Evolutionary conservation across 2,329 filamentous ascomycete genomes (phyloP).

Genomic region (Fonsecaea pedrosoi): DNA sequence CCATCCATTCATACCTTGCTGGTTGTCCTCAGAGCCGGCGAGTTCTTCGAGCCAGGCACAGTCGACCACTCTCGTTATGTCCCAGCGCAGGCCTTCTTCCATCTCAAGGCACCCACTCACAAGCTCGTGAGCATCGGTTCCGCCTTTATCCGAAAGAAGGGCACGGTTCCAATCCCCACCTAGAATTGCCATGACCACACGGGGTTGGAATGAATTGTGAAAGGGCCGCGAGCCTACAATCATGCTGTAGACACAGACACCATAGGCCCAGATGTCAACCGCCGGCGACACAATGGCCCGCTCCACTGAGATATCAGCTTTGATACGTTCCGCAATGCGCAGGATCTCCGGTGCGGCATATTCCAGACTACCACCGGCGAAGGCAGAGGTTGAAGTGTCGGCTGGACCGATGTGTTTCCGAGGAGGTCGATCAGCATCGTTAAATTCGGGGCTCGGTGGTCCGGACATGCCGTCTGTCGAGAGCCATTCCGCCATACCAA

Average conservation of each 20-base stretch:
- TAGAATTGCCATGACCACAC: constrained; percentile 65
- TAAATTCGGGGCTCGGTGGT: constrained; percentile 57
- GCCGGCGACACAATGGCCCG: constrained; percentile 52
- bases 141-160: constrained; percentile 32
- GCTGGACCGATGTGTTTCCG: constrained; percentile 61
- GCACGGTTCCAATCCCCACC: constrained; percentile 64
- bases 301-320: constrained; percentile 12
- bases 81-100: constrained; percentile 63
- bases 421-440: constrained; percentile 55
- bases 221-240: constrained; percentile 69
- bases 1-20: constrained; percentile 26
- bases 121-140: constrained; percentile 60
- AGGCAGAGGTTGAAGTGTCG: constrained; percentile 60
- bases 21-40: constrained; percentile 27
- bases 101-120: constrained; percentile 66
- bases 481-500: constrained; percentile 73
- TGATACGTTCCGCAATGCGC: constrained; percentile 43
- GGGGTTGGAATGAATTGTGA: constrained; percentile 64
- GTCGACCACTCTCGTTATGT: constrained; percentile 61
- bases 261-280: constrained; percentile 72
- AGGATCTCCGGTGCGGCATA: constrained; percentile 59
- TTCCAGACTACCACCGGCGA: constrained; percentile 65
- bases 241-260: constrained; percentile 67
- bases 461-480: constrained; percentile 59
- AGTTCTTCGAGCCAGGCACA: constrained; percentile 61